Percentiles rank a stretch among this genome's conserved stretches.
Evolutionary conservation across 1,284 basidiomycete species (phyloP).

Genomic region (Ganoderma leucocontextum): DNA sequence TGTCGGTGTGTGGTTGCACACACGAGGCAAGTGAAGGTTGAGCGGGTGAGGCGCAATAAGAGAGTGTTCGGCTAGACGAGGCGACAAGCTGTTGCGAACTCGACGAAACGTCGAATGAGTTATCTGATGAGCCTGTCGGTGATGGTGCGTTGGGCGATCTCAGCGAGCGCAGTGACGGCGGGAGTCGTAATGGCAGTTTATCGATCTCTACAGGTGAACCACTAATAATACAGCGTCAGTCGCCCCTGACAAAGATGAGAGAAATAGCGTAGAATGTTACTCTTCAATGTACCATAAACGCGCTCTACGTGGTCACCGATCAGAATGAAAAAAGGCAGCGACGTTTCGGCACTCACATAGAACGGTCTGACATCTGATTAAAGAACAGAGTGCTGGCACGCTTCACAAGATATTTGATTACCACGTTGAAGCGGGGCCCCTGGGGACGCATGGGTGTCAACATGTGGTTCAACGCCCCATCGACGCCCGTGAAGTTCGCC

Average conservation of each 20-base stretch:
- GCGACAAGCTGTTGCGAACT: neutral
- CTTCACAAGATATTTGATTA: constrained; percentile 6
- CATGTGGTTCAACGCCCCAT: neutral
- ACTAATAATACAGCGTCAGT: neutral
- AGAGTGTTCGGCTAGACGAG: neutral
- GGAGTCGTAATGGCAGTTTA: neutral
- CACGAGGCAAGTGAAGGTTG: neutral
- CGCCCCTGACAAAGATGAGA: neutral
- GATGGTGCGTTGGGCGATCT: too few relatives aligned
- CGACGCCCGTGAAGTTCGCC: neutral
- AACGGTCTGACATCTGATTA: constrained; percentile 2
- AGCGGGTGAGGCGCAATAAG: neutral
- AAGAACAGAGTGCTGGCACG: neutral
- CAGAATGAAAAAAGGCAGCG: neutral
- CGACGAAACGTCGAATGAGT: neutral
- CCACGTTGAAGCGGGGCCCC: constrained; percentile 9
- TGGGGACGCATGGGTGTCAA: constrained; percentile 2
- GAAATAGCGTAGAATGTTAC: neutral
- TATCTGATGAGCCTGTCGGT: neutral
- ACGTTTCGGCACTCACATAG: constrained; percentile 7
- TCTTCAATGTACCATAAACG: constrained; percentile 14
- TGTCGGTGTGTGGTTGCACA: neutral
- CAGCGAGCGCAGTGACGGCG: neutral
- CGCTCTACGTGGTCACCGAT: constrained; percentile 13
- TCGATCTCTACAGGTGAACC: neutral